Percentiles rank a stretch among this genome's conserved stretches.
Evolutionary conservation across 495 filamentous ascomycete genomes (phyloP).

Genomic region (Tuber calosporum): DNA sequence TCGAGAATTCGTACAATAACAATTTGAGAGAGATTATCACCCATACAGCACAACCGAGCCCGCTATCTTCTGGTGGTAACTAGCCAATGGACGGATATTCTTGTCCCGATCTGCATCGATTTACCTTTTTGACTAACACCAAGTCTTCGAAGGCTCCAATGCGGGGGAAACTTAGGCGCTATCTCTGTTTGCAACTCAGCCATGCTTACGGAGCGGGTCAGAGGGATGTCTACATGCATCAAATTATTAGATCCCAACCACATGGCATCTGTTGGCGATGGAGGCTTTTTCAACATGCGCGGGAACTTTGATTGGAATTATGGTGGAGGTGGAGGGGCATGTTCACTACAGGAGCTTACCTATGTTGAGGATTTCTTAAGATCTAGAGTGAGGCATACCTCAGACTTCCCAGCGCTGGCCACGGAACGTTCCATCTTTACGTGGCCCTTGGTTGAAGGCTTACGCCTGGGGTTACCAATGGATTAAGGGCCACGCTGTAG

Average conservation of each 20-base stretch:
- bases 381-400: conserved; percentile 50
- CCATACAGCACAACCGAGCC: conserved; percentile 47
- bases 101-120: neutral
- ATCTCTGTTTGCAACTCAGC: conserved; percentile 45
- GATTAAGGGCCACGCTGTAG: conserved; percentile 48
- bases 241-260: conserved; percentile 53
- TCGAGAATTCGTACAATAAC: conserved; percentile 49
- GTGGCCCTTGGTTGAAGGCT: conserved; percentile 41
- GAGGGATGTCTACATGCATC: conserved; percentile 51
- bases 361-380: conserved; percentile 4
- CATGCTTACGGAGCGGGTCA: conserved; percentile 53
- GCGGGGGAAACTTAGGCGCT: conserved; percentile 43
- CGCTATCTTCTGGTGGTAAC: conserved; percentile 57
- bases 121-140: conserved; percentile 5
- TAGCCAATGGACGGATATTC: conserved; percentile 45
- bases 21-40: conserved; percentile 54
- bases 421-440: conserved; percentile 46
- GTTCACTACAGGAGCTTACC: neutral
- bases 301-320: conserved; percentile 47
- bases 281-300: conserved; percentile 41
- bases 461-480: conserved; percentile 47
- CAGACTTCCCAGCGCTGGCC: conserved; percentile 48
- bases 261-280: conserved; percentile 55
- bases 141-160: conserved; percentile 49
- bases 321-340: conserved; percentile 46